Percentiles rank a stretch among this genome's conserved stretches.
phyloP scores from a whole-genome alignment of 768 basidiomycete genomes.

The Dentipellis fragilis region DNA sequence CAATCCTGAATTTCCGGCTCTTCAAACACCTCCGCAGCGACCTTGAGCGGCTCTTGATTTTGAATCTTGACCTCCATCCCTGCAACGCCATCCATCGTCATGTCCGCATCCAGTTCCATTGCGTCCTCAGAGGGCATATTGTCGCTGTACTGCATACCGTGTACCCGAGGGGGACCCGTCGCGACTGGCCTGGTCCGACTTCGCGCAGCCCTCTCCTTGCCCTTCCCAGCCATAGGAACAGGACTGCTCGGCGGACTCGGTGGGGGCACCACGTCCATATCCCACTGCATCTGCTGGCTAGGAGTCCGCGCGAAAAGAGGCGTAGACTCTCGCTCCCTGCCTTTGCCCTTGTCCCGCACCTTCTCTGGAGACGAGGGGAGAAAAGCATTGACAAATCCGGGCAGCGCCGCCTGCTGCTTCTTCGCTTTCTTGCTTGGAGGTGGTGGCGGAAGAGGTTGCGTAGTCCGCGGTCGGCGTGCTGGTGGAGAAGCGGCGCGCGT shows the following conservation, averaged over 20 bases:
- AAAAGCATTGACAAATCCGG: slow-evolving; percentile 13
- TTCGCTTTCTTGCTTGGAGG: background rate
- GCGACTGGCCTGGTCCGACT: too few relatives aligned
- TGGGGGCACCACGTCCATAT: background rate
- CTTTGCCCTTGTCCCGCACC: slow-evolving; percentile 1
- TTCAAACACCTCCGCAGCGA: background rate
- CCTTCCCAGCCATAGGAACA: background rate
- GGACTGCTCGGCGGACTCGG: background rate
- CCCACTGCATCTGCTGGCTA: slow-evolving; percentile 1
- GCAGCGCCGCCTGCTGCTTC: slow-evolving; percentile 1
- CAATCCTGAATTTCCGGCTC: slow-evolving; percentile 5
- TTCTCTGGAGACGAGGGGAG: background rate
- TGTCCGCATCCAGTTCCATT: background rate
- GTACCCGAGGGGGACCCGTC: too few relatives aligned
- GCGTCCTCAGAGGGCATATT: background rate
- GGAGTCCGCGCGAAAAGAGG: background rate
- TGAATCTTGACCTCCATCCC: background rate
- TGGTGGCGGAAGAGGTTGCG: background rate
- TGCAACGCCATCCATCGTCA: slow-evolving; percentile 4
- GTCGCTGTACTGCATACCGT: background rate
- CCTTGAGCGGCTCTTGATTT: background rate
- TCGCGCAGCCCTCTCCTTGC: background rate
- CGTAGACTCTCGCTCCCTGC: background rate
- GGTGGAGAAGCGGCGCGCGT: background rate
- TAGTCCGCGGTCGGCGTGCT: background rate